Conservation (phyloP, 768 basidiomycete species). For the Leccinum broughii region DNA sequence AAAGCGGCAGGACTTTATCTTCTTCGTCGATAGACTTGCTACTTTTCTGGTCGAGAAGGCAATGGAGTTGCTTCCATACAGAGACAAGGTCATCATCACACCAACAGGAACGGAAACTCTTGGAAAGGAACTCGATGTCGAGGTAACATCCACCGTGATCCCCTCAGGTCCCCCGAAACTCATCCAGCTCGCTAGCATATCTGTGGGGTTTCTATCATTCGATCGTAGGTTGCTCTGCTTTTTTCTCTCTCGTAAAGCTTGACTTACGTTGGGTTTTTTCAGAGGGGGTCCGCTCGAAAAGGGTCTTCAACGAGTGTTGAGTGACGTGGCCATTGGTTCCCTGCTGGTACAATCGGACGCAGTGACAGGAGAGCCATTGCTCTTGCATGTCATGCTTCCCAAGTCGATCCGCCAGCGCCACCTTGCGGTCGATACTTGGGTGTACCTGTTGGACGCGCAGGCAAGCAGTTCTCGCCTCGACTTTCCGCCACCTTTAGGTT, state of each 20-base stretch:
- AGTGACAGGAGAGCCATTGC: conserved; percentile 80
- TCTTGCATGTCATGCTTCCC: conserved; percentile 83
- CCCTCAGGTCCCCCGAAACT: neutral
- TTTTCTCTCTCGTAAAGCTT: neutral
- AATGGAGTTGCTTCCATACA: conserved; percentile 77
- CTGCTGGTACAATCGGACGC: conserved; percentile 89
- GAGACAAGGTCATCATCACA: conserved; percentile 59
- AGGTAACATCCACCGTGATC: conserved; percentile 40
- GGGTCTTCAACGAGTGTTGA: conserved; percentile 86
- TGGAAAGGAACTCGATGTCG: conserved; percentile 64
- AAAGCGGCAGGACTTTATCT: conserved; percentile 83
- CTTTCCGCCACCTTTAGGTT: neutral
- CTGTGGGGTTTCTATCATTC: conserved; percentile 87
- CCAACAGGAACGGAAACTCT: conserved; percentile 55
- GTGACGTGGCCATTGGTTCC: conserved; percentile 84
- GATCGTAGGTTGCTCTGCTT: conserved; percentile 59
- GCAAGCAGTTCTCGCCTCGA: conserved; percentile 33
- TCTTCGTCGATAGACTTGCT: conserved; percentile 85
- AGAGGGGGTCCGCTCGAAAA: conserved; percentile 90
- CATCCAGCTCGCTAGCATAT: conserved; percentile 47
- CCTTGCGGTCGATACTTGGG: conserved; percentile 68
- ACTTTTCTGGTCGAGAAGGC: conserved; percentile 85
- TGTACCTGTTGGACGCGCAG: conserved; percentile 90
- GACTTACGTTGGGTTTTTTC: conserved; percentile 12
- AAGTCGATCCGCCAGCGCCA: conserved; percentile 63